These are phyloP conservation scores for Neurospora sp. DNA, from an alignment of 495 filamentous ascomycete genomes.

Conservation along the genomic window DNA sequence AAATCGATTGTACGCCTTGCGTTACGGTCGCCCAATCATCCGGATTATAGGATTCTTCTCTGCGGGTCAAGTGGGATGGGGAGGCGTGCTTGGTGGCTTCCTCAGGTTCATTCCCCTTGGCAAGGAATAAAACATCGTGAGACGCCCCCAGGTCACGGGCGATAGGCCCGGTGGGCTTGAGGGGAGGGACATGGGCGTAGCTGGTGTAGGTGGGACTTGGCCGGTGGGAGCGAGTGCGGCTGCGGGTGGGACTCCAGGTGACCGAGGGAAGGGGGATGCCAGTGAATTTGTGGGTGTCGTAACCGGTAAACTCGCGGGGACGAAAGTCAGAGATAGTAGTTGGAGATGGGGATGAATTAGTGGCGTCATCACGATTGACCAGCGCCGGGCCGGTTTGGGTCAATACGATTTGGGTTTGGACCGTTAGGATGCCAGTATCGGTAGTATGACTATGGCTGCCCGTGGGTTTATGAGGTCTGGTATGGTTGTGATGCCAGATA, in stretches of 20 bases:
- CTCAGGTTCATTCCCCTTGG: rapidly evolving
- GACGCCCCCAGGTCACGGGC: not conserved
- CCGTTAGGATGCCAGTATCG: not conserved
- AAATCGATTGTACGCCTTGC: not conserved
- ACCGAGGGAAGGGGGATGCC: not conserved
- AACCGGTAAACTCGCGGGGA: not conserved
- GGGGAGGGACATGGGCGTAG: not conserved
- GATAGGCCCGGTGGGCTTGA: not conserved
- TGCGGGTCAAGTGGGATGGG: not conserved
- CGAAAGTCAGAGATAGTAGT: not conserved
- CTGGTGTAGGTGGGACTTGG: not conserved
- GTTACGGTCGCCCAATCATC: too few species aligned
- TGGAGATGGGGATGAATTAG: not conserved
- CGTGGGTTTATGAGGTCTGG: not conserved
- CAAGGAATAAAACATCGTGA: not conserved
- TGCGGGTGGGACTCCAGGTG: not conserved
- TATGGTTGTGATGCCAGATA: not conserved
- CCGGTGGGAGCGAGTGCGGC: not conserved
- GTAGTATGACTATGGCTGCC: not conserved
- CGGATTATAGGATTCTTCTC: not conserved
- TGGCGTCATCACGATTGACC: not conserved
- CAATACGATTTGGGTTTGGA: not conserved
- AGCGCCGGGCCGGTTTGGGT: not conserved
- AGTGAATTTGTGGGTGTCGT: not conserved
- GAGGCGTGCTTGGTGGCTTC: not conserved